Evolutionary conservation across 345 rosid genomes (phyloP).

Genomic region (Conringia planisiliqua): DNA sequence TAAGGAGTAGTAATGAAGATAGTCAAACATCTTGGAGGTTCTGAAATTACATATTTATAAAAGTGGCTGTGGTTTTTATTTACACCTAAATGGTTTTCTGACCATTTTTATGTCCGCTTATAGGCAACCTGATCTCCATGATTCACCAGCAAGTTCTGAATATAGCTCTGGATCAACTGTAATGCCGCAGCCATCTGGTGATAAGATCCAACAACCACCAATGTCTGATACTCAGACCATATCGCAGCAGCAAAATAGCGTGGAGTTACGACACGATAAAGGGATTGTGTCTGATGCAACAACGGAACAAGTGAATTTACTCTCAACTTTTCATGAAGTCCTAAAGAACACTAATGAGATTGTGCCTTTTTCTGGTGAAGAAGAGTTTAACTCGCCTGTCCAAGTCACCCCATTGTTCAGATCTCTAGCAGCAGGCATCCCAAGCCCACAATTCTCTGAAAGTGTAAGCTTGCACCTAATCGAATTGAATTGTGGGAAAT

Average conservation of each 20-base stretch:
- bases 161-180: slow-evolving; percentile 82
- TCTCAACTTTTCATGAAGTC: slow-evolving; percentile 40
- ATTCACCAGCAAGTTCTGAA: slow-evolving; percentile 90
- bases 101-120: not conserved
- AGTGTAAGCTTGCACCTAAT: slow-evolving; percentile 60
- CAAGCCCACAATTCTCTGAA: slow-evolving; percentile 97
- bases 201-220: slow-evolving; percentile 40
- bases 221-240: slow-evolving; percentile 40
- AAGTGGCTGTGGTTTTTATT: not conserved
- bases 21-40: slow-evolving; percentile 79
- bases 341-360: slow-evolving; percentile 35
- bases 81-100: not conserved
- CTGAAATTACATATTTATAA: not conserved
- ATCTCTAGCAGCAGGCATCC: slow-evolving; percentile 94
- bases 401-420: slow-evolving; percentile 94
- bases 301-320: slow-evolving; percentile 43
- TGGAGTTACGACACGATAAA: slow-evolving; percentile 38
- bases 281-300: slow-evolving; percentile 37
- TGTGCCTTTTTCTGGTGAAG: slow-evolving; percentile 46
- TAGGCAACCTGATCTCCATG: slow-evolving; percentile 78
- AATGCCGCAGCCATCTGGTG: slow-evolving; percentile 40
- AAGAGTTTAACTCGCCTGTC: slow-evolving; percentile 75
- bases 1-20: slow-evolving; percentile 56
- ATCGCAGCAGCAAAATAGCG: slow-evolving; percentile 39
- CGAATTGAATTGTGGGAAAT: not conserved